Base-by-base conservation (phyloP, 345 rosid genomes). In the Linum usitatissimum region DNA sequence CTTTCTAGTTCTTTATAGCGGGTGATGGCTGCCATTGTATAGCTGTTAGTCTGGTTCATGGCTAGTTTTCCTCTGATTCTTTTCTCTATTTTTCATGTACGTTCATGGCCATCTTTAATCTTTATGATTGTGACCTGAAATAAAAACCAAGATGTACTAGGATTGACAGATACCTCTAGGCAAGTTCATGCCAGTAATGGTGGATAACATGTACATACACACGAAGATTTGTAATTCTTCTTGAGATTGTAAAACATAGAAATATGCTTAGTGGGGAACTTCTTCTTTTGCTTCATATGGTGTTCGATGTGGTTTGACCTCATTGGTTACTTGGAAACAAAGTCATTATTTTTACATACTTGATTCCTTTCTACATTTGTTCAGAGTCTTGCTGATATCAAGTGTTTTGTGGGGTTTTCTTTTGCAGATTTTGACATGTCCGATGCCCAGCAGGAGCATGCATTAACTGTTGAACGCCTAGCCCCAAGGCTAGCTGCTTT, bases 361-460 rank as follows among this genome's bases (percentile, higher is more conserved):
- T 12, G 15, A 7, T 60, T 31, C 45, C 8, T n/a, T 9, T 57
- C 53, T 45, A 19, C 18, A 8, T 30, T 1, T 56, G 8, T 34
- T 34, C 8, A 34, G 30, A 3, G 67, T 1, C 20, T 21, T 19
- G 13, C 30, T 53, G 30, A 53, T 30, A 57, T 9, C 14, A 9
- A 19, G 9, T 64, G 12, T 4, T 20, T 7, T 53, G 0, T 14
- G 40, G 28, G 17, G 23, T 40, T 55, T 57, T 36, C 2, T 20
- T 53, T 64, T 57, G 69, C 73, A 93, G 99, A 86, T 65, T 90
- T 93, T 66, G 95, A 93, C 69, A 77, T 93, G 88, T 86, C 95
- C 61, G 95, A 90, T 80, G 90, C 79, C 20, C 99, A 90, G 73
- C 86, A 87, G 81, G 95, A 87, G 34, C 99, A 93, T 75, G 92